Conservation (phyloP, 1,139 yeast genomes). For the Kodamaea plutei region DNA sequence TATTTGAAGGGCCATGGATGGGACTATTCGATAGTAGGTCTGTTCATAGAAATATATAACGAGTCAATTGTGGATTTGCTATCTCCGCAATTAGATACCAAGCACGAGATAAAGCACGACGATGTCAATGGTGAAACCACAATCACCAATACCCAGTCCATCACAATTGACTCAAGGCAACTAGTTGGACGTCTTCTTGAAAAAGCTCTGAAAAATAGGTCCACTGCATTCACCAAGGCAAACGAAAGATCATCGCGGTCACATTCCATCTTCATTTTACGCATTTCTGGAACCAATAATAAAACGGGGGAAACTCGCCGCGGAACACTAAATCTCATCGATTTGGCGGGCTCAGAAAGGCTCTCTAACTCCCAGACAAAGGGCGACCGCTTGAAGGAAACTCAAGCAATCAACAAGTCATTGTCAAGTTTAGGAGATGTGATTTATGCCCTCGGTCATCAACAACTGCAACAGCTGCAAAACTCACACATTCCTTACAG, state of each 20-base stretch:
- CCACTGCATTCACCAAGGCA: constrained; percentile 78
- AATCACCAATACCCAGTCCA: constrained; percentile 56
- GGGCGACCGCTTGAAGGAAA: constrained; percentile 81
- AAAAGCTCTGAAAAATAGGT: constrained; percentile 57
- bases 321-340: constrained; percentile 73
- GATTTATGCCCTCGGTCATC: constrained; percentile 68
- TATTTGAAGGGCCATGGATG: constrained; percentile 55
- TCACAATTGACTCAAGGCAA: constrained; percentile 42
- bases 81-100: constrained; percentile 24
- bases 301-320: constrained; percentile 46
- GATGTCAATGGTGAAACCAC: constrained; percentile 47
- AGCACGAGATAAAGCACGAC: constrained; percentile 76
- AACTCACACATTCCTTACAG: constrained; percentile 54
- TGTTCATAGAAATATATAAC: constrained; percentile 86
- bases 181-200: constrained; percentile 51
- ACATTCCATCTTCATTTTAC: constrained; percentile 68
- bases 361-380: constrained; percentile 69
- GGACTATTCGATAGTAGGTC: constrained; percentile 65
- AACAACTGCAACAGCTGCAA: too few species aligned
- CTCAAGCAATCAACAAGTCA: constrained; percentile 87
- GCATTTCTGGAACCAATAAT: constrained; percentile 52
- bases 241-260: constrained; percentile 75
- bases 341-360: constrained; percentile 88
- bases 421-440: constrained; percentile 90
- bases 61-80: constrained; percentile 74